Conservation (phyloP, 306 rosid species). For the Arachis hypogaea region DNA sequence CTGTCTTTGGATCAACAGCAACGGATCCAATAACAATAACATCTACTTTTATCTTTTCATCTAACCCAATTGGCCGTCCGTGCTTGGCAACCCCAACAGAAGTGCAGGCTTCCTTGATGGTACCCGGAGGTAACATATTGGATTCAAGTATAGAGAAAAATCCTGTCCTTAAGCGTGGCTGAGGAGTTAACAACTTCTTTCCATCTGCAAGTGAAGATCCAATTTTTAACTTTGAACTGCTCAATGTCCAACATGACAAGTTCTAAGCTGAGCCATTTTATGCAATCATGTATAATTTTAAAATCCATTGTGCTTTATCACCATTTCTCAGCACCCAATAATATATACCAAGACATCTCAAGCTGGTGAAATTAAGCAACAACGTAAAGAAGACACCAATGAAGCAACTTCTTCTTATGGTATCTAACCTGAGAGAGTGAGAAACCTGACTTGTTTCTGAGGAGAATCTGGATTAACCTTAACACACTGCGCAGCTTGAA, state of each 20-base stretch:
- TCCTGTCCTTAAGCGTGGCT: slow-evolving; percentile 88
- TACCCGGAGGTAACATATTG: slow-evolving; percentile 46
- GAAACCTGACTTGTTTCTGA: slow-evolving; percentile 93
- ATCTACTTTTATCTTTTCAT: slow-evolving; percentile 82
- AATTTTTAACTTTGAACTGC: background rate
- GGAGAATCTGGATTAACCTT: slow-evolving; percentile 98
- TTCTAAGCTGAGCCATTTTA: background rate
- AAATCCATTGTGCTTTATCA: background rate
- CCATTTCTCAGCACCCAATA: background rate
- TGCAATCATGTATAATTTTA: background rate
- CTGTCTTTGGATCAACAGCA: slow-evolving; percentile 87
- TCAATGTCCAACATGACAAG: slow-evolving; percentile 15
- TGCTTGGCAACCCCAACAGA: slow-evolving; percentile 86
- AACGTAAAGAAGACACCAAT: slow-evolving; percentile 20
- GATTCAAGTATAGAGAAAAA: slow-evolving; percentile 80
- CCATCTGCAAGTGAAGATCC: slow-evolving; percentile 50
- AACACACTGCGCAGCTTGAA: slow-evolving; percentile 65
- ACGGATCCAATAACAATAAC: slow-evolving; percentile 88
- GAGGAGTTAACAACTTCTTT: slow-evolving; percentile 87
- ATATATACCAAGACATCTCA: slow-evolving; percentile 5
- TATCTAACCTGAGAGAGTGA: slow-evolving; percentile 82
- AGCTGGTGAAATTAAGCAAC: slow-evolving; percentile 22
- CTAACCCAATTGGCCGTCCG: slow-evolving; percentile 80
- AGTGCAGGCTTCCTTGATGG: slow-evolving; percentile 73
- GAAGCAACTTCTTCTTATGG: slow-evolving; percentile 15